phyloP scores from a whole-genome alignment of 164 flowering plant genomes.

The Taxillus chinensis region DNA sequence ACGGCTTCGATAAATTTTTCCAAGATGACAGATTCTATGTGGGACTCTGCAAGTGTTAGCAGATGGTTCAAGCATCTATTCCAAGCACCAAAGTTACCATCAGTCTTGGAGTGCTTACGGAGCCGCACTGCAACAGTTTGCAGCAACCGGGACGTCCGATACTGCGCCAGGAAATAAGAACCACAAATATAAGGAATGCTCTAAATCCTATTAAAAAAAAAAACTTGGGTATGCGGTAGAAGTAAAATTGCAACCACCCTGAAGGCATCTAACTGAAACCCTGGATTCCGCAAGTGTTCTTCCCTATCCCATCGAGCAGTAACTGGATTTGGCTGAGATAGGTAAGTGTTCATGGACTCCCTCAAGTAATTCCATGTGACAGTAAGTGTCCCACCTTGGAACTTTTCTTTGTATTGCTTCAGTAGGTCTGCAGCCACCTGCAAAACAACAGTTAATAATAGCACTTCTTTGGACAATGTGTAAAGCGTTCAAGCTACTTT shows the following conservation, averaged over 20 bases:
- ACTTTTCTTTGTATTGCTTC: conserved; percentile 84
- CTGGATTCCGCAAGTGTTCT: conserved; percentile 84
- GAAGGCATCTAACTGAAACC: conserved; percentile 93
- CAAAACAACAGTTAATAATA: conserved; percentile 8
- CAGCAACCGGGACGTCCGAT: conserved; percentile 86
- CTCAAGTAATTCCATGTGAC: conserved; percentile 92
- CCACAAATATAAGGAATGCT: not conserved
- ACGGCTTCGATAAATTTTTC: conserved; percentile 82
- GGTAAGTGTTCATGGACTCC: conserved; percentile 82
- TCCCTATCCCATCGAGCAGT: conserved; percentile 90
- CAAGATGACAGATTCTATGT: conserved; percentile 83
- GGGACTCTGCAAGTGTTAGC: conserved; percentile 88
- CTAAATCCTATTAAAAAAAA: not conserved
- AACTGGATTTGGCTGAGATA: conserved; percentile 93
- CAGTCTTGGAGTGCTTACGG: conserved; percentile 70
- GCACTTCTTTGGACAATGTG: too few relatives aligned
- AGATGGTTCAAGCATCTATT: conserved; percentile 96
- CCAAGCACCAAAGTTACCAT: conserved; percentile 95
- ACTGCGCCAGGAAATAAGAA: conserved; percentile 35
- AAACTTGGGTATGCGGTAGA: not conserved
- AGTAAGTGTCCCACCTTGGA: conserved; percentile 76
- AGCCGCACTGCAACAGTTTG: conserved; percentile 78
- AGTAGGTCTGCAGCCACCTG: conserved; percentile 84
- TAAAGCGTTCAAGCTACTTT: too few relatives aligned
- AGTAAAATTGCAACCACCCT: conserved; percentile 41